These are phyloP conservation scores for Gliomastix tumulicola DNA, from an alignment of 2,329 filamentous ascomycete genomes.

Conservation along the genomic window DNA sequence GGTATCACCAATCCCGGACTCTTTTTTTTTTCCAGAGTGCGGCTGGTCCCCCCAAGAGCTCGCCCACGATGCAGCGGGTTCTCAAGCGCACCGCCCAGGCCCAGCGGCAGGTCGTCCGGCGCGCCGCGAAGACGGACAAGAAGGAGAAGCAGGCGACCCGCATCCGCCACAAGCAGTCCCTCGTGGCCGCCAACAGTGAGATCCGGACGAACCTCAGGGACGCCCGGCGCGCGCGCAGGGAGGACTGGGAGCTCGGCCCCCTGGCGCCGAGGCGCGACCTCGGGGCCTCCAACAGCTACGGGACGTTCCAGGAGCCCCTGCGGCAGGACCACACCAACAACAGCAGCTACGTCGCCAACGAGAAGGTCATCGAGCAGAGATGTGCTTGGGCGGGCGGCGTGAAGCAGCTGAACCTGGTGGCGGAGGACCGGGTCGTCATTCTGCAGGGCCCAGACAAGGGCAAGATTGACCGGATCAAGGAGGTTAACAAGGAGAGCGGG, in stretches of 20 bases:
- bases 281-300: conserved; percentile 54
- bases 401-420: conserved; percentile 53
- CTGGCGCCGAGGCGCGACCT: conserved; percentile 71
- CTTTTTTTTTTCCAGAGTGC: too few relatives aligned
- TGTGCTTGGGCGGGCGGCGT: conserved; percentile 49
- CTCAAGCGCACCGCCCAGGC: conserved; percentile 59
- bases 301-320: conserved; percentile 35
- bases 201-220: conserved; percentile 26
- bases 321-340: conserved; percentile 27
- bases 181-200: conserved; percentile 20
- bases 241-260: conserved; percentile 74
- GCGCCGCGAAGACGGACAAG: conserved; percentile 26
- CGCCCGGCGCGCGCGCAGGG: conserved; percentile 47
- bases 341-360: conserved; percentile 17
- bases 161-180: conserved; percentile 20
- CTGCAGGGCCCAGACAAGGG: conserved; percentile 73
- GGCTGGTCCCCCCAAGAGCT: too few relatives aligned
- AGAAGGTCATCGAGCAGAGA: conserved; percentile 30
- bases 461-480: conserved; percentile 67
- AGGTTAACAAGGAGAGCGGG: conserved; percentile 46
- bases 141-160: conserved; percentile 17
- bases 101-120: conserved; percentile 53
- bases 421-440: conserved; percentile 76
- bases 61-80: conserved; percentile 63
- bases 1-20: too few relatives aligned